Percentiles rank a stretch among this genome's conserved stretches.
Conservation (phyloP, 129 eudicot species). For the Calendula officinalis region DNA sequence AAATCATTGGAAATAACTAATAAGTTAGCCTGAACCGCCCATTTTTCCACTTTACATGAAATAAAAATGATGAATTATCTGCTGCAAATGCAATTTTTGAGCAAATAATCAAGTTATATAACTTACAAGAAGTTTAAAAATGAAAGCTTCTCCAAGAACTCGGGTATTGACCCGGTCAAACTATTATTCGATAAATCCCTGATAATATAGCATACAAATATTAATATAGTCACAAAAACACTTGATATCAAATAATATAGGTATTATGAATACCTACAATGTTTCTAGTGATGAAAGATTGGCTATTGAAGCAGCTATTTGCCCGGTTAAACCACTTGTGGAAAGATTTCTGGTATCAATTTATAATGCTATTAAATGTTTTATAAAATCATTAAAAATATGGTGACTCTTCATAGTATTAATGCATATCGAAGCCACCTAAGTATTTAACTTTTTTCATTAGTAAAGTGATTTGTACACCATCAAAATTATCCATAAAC, state of each 20-base stretch:
- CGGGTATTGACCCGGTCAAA: constrained; percentile 36
- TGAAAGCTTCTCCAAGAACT: constrained; percentile 29
- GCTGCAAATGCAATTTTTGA: neutral
- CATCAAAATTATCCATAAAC: no score
- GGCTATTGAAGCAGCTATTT: constrained; percentile 35
- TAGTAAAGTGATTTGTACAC: no score
- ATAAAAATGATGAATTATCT: neutral
- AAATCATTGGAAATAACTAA: constrained; percentile 7
- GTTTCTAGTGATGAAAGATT: constrained; percentile 35
- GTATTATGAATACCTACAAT: constrained; percentile 23
- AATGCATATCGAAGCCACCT: no score
- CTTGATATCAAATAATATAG: neutral
- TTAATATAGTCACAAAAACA: neutral
- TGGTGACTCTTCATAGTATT: no score
- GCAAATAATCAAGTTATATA: neutral
- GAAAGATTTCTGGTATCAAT: constrained; percentile 31
- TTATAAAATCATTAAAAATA: neutral
- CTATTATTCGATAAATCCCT: constrained; percentile 42
- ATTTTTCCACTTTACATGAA: neutral
- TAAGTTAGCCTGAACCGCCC: neutral
- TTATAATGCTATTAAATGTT: constrained; percentile 5
- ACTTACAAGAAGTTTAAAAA: constrained; percentile 32
- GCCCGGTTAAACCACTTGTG: constrained; percentile 30
- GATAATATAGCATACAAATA: constrained; percentile 6
- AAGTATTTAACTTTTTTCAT: no score